Evolutionary conservation across 2,329 filamentous ascomycete species (phyloP).

Genomic region (Graphilbum ipis-grandicollis): DNA sequence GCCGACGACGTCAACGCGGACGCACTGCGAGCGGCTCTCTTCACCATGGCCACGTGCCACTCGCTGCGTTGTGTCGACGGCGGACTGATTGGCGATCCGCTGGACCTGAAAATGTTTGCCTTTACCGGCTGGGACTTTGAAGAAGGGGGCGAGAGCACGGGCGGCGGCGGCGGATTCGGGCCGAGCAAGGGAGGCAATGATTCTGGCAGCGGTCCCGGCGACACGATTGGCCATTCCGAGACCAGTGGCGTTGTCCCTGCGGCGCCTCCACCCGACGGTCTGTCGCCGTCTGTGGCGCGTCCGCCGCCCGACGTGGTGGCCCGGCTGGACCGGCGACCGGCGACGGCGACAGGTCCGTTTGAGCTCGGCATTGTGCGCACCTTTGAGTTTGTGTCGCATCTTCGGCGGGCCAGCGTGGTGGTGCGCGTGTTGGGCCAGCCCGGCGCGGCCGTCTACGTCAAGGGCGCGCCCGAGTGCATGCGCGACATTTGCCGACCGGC

Average conservation of each 20-base stretch:
- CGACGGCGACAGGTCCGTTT: conserved; percentile 24
- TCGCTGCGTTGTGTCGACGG: conserved; percentile 74
- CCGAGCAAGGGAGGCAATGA: too few species aligned
- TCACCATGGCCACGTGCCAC: conserved; percentile 96
- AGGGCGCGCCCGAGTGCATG: conserved; percentile 94
- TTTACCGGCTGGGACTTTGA: conserved; percentile 89
- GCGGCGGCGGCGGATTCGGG: conserved; percentile 11
- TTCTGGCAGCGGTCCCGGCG: background rate
- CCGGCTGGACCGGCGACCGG: conserved; percentile 8
- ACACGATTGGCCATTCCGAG: too few species aligned
- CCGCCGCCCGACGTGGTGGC: conserved; percentile 39
- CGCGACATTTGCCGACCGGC: conserved; percentile 75
- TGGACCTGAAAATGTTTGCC: conserved; percentile 97
- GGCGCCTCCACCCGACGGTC: too few species aligned
- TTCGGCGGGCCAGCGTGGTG: conserved; percentile 82
- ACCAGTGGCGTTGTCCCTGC: too few species aligned
- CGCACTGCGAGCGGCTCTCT: conserved; percentile 45
- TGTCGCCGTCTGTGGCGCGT: conserved; percentile 77
- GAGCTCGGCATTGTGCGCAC: conserved; percentile 82
- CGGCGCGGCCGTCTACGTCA: conserved; percentile 79
- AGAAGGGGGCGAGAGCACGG: conserved; percentile 57
- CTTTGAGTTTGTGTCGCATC: conserved; percentile 89
- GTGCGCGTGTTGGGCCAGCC: conserved; percentile 75
- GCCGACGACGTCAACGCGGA: conserved; percentile 12
- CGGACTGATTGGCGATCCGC: conserved; percentile 79